Evolutionary conservation across 129 eudicot species (phyloP).

Genomic region (Lactuca saligna): DNA sequence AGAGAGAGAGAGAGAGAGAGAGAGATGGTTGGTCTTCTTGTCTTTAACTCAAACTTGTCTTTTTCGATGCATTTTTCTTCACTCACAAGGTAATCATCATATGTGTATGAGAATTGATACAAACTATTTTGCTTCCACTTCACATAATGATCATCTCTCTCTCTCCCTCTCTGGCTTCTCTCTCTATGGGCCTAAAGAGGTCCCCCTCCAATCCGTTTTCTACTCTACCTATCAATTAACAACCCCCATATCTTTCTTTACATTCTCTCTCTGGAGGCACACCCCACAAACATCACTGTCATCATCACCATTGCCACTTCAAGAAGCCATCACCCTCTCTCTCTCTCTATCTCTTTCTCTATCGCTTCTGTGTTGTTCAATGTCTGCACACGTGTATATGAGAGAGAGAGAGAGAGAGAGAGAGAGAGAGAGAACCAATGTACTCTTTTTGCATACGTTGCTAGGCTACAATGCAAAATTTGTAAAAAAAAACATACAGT

Average conservation of each 20-base stretch:
- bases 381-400: constrained; percentile 8
- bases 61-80: constrained; percentile 72
- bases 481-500: constrained; percentile 6
- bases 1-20: constrained; percentile 31
- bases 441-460: constrained; percentile 10
- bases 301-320: constrained; percentile 60
- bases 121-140: constrained; percentile 80
- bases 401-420: not conserved
- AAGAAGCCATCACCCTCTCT: constrained; percentile 37
- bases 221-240: constrained; percentile 51
- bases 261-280: constrained; percentile 12
- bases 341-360: constrained; percentile 16
- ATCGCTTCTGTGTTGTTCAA: not conserved
- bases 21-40: constrained; percentile 44
- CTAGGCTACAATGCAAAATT: not conserved
- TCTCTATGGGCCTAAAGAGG: constrained; percentile 34
- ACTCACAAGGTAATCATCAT: constrained; percentile 94
- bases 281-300: constrained; percentile 50
- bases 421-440: constrained; percentile 1
- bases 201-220: constrained; percentile 77
- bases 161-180: constrained; percentile 22
- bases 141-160: constrained; percentile 25
- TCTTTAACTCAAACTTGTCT: constrained; percentile 70
- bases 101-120: constrained; percentile 43
- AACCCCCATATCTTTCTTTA: constrained; percentile 18